Conservation (phyloP, 2,329 filamentous ascomycete genomes). For the Lanzia echinophila region DNA sequence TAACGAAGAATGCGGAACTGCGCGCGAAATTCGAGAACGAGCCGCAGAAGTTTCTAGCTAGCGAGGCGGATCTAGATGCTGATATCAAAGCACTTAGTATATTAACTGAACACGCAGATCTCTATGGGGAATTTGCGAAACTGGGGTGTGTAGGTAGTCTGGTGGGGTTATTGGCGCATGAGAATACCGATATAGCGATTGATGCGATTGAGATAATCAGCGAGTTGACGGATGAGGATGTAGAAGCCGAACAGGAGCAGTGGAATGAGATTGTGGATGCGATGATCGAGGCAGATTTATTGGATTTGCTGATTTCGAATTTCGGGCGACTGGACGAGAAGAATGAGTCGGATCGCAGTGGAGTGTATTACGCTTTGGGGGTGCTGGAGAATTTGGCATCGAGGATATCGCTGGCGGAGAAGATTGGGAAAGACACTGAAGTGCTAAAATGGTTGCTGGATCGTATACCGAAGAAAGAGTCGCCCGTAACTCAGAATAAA, state of each 20-base stretch:
- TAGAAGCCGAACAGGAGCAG: slow-evolving; percentile 70
- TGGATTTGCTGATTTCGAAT: slow-evolving; percentile 70
- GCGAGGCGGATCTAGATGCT: slow-evolving; percentile 82
- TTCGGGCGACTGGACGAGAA: slow-evolving; percentile 73
- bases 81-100: slow-evolving; percentile 84
- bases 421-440: slow-evolving; percentile 60
- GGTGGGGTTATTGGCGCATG: slow-evolving; percentile 78
- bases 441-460: slow-evolving; percentile 72
- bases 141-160: slow-evolving; percentile 67
- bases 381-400: slow-evolving; percentile 84
- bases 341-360: slow-evolving; percentile 67
- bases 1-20: slow-evolving; percentile 83
- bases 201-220: slow-evolving; percentile 81
- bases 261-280: slow-evolving; percentile 72
- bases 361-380: slow-evolving; percentile 77
- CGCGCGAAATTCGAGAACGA: slow-evolving; percentile 77
- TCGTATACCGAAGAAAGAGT: slow-evolving; percentile 64
- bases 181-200: slow-evolving; percentile 96
- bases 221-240: slow-evolving; percentile 91
- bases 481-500: slow-evolving; percentile 75
- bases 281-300: slow-evolving; percentile 60
- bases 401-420: slow-evolving; percentile 59
- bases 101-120: slow-evolving; percentile 75
- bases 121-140: slow-evolving; percentile 75
- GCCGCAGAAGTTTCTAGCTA: slow-evolving; percentile 75